These are phyloP conservation scores for Tubosaeta brunneosetosa DNA, from an alignment of 768 basidiomycete species.

Conservation along the genomic window DNA sequence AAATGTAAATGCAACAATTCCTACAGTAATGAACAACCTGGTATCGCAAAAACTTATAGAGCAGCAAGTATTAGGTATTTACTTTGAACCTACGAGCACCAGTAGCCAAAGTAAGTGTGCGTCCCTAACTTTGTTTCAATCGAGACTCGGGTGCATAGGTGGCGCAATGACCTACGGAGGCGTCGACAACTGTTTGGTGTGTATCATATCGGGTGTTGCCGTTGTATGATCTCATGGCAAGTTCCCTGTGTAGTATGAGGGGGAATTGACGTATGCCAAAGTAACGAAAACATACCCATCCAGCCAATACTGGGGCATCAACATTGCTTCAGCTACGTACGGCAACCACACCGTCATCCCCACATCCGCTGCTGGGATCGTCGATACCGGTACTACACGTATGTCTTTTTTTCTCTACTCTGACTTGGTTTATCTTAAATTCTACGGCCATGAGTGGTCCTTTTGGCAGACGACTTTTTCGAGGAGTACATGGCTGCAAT, in stretches of 20 bases:
- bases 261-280: constrained; percentile 16
- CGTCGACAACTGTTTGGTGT: constrained; percentile 10
- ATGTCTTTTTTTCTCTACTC: background rate
- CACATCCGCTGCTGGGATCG: constrained; percentile 21
- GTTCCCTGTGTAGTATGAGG: constrained; percentile 9
- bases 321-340: constrained; percentile 10
- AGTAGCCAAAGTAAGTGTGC: constrained; percentile 9
- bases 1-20: constrained; percentile 4
- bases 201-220: background rate
- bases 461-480: constrained; percentile 14
- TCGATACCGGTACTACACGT: constrained; percentile 26
- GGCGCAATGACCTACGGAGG: constrained; percentile 17
- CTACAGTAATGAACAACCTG: constrained; percentile 23
- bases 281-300: constrained; percentile 21
- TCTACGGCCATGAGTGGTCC: constrained; percentile 5
- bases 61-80: constrained; percentile 13
- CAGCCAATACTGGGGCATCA: constrained; percentile 21
- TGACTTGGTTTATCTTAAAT: background rate
- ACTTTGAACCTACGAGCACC: constrained; percentile 15
- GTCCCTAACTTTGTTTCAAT: background rate
- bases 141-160: constrained; percentile 5
- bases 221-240: background rate
- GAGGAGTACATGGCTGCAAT: constrained; percentile 9
- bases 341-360: constrained; percentile 9
- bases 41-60: constrained; percentile 14